A percentile compares a stretch with the other conserved stretches of the same genome.
These are phyloP conservation scores for Lactarius indigo DNA, from an alignment of 768 basidiomycete species.

Conservation along the genomic window DNA sequence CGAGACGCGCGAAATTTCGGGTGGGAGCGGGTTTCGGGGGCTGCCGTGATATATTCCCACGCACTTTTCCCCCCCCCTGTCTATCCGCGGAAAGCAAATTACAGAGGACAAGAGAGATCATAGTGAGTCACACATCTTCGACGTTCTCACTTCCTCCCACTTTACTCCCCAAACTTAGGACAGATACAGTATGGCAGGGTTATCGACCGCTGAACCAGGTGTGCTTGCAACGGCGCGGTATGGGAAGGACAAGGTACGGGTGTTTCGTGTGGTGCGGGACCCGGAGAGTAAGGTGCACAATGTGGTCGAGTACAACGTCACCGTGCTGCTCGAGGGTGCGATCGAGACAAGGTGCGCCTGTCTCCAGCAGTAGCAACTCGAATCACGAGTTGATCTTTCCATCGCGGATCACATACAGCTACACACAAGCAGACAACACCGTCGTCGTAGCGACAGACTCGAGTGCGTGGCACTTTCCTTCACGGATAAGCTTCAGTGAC, in stretches of 20 bases:
- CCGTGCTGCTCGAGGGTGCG: conserved; percentile 76
- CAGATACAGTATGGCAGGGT: background rate
- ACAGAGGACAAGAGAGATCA: background rate
- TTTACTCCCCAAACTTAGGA: background rate
- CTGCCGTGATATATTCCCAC: background rate
- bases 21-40: background rate
- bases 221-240: conserved; percentile 56
- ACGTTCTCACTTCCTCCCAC: background rate
- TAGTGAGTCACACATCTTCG: background rate
- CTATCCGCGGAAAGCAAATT: background rate
- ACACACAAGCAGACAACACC: conserved; percentile 84
- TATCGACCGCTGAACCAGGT: conserved; percentile 3
- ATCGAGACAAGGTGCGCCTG: conserved; percentile 62
- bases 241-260: conserved; percentile 86
- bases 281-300: conserved; percentile 54
- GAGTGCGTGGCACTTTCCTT: conserved; percentile 27
- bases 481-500: background rate
- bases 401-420: conserved; percentile 42
- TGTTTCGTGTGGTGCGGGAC: conserved; percentile 76
- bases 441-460: conserved; percentile 91
- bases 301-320: conserved; percentile 82
- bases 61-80: background rate
- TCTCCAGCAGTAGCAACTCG: background rate
- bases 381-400: background rate
- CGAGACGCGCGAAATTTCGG: background rate